Percentiles rank a stretch among this genome's conserved stretches.
Conservation (phyloP, 352 stramenopile genomes). For the Pythium brassicae region DNA sequence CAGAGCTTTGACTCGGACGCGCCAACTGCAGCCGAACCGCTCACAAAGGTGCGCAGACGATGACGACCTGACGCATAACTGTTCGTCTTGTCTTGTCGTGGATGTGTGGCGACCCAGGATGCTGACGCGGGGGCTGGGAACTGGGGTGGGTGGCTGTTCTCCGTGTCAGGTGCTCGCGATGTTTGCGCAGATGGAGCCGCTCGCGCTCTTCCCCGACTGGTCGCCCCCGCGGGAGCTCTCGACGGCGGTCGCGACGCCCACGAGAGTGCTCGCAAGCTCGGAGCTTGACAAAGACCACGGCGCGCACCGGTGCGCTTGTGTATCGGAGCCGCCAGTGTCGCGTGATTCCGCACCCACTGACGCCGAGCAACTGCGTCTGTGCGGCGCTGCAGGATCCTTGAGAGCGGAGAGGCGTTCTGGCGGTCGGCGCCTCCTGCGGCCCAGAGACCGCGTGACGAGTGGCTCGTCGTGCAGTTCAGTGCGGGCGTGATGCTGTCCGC, state of each 20-base stretch:
- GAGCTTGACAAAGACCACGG: slow-evolving; percentile 52
- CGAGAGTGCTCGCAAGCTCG: slow-evolving; percentile 54
- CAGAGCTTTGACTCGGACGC: slow-evolving; percentile 52
- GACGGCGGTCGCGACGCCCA: slow-evolving; percentile 28
- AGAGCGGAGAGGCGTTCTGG: slow-evolving; percentile 36
- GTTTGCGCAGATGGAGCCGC: slow-evolving; percentile 53
- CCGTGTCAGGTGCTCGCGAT: slow-evolving; percentile 52
- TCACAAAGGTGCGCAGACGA: slow-evolving; percentile 48
- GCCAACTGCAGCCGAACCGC: slow-evolving; percentile 35
- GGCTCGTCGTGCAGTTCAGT: slow-evolving; percentile 51
- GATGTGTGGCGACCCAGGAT: no score
- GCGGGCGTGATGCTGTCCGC: slow-evolving; percentile 35
- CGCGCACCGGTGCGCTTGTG: slow-evolving; percentile 31
- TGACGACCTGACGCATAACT: neutral
- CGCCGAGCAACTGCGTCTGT: neutral
- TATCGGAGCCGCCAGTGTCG: no score
- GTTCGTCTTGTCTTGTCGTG: no score
- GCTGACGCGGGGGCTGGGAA: no score
- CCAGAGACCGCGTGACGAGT: slow-evolving; percentile 29
- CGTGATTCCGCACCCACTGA: neutral
- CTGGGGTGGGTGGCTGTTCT: no score
- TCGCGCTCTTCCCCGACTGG: slow-evolving; percentile 78
- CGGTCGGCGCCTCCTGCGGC: slow-evolving; percentile 24
- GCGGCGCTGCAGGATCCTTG: slow-evolving; percentile 26
- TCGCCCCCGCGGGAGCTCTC: slow-evolving; percentile 60